These are phyloP conservation scores for Neckera pumila DNA, from an alignment of 225 moss, liverwort and hornwort species.

Conservation along the genomic window DNA sequence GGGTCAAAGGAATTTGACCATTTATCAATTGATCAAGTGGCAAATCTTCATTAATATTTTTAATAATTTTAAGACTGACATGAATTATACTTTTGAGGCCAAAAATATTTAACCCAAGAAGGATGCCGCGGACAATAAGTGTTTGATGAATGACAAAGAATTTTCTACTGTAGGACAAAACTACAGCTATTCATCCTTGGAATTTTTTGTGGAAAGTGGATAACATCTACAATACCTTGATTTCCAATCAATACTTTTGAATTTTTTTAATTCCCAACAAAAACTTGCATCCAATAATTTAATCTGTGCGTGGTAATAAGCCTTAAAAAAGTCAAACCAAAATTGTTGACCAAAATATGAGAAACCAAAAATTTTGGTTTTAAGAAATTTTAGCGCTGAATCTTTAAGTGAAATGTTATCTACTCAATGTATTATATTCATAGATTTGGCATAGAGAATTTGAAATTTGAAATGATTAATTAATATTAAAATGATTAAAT, in stretches of 20 bases:
- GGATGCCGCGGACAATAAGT: too few relatives aligned
- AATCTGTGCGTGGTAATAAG: accelerated
- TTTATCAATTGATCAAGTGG: neutral
- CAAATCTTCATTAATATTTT: neutral
- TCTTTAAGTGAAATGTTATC: neutral
- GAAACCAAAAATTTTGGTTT: neutral
- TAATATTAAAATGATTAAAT: too few relatives aligned
- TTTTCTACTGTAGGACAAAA: too few relatives aligned
- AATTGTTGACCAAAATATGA: accelerated
- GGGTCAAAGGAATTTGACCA: too few relatives aligned
- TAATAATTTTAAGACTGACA: neutral
- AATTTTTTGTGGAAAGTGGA: too few relatives aligned
- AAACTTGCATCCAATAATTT: neutral
- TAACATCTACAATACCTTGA: too few relatives aligned
- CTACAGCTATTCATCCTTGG: too few relatives aligned
- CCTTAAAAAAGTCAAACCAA: accelerated
- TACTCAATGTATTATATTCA: neutral
- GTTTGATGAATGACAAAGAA: too few relatives aligned
- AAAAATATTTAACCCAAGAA: too few relatives aligned
- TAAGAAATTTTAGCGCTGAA: neutral
- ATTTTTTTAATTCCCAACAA: too few relatives aligned
- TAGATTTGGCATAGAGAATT: neutral
- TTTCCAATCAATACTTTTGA: too few relatives aligned
- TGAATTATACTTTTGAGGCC: neutral
- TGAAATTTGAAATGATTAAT: neutral